A percentile compares a stretch with the other conserved stretches of the same genome.
These are phyloP conservation scores for Postia placenta DNA, from an alignment of 768 basidiomycete genomes.

Conservation along the genomic window DNA sequence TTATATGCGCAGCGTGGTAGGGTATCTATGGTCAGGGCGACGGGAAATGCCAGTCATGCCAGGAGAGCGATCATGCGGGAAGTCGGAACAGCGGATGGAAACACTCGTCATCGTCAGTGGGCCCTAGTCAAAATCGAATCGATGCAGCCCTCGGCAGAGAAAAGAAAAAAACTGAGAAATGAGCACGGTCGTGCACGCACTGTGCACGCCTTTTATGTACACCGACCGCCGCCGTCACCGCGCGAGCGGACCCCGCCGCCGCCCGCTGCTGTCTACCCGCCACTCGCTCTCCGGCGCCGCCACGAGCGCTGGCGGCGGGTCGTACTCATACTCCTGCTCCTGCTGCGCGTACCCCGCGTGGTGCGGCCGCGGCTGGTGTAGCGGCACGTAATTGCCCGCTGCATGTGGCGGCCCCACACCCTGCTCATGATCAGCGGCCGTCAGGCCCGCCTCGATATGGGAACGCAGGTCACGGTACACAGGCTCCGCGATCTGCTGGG, in stretches of 20 bases:
- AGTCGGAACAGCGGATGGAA: too few species aligned
- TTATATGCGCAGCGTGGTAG: neutral
- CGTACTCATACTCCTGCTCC: neutral
- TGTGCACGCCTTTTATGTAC: neutral
- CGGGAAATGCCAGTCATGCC: too few species aligned
- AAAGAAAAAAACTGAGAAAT: neutral
- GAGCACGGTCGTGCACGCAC: too few species aligned
- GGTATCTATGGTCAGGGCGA: neutral
- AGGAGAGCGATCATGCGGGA: too few species aligned
- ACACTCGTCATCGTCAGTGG: too few species aligned
- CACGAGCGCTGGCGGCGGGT: neutral
- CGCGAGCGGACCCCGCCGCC: too few species aligned
- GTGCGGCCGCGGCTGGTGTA: constrained; percentile 16
- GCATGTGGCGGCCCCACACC: constrained; percentile 1
- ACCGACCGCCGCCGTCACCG: too few species aligned
- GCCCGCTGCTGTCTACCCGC: too few species aligned
- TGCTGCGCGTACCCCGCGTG: neutral
- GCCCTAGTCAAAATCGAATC: too few species aligned
- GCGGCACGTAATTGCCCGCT: constrained; percentile 9
- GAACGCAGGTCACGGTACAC: constrained; percentile 1
- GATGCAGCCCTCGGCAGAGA: too few species aligned
- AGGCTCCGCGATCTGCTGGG: constrained; percentile 1
- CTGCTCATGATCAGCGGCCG: neutral
- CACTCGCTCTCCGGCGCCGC: too few species aligned
- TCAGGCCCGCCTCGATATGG: neutral